Conservation (phyloP, 495 filamentous ascomycete species). For the Delitschia confertaspora region DNA sequence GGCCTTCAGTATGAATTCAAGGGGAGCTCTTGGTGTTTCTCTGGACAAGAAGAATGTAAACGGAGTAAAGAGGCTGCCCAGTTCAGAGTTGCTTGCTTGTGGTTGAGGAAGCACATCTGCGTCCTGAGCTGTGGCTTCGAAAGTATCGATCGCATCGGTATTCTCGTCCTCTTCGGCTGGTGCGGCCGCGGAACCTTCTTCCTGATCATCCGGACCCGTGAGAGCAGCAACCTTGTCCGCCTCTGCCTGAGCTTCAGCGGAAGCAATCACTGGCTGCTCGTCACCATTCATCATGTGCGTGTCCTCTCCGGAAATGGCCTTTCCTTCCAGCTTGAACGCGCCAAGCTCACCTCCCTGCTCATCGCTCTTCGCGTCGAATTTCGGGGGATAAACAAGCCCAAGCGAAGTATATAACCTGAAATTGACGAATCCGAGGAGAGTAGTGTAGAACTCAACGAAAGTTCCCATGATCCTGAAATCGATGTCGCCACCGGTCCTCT, state of each 20-base stretch:
- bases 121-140: slow-evolving; percentile 63
- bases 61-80: slow-evolving; percentile 65
- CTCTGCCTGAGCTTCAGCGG: slow-evolving; percentile 31
- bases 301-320: slow-evolving; percentile 37
- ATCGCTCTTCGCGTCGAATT: slow-evolving; percentile 79
- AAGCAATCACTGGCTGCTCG: slow-evolving; percentile 1
- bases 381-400: slow-evolving; percentile 88
- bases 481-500: slow-evolving; percentile 80
- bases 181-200: slow-evolving; percentile 8
- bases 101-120: slow-evolving; percentile 86
- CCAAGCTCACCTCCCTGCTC: slow-evolving; percentile 81
- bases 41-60: slow-evolving; percentile 90
- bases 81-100: slow-evolving; percentile 44
- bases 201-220: slow-evolving; percentile 35
- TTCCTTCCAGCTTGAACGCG: slow-evolving; percentile 82
- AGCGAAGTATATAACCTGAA: slow-evolving; percentile 84
- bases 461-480: slow-evolving; percentile 99
- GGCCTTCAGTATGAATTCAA: slow-evolving; percentile 88
- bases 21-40: slow-evolving; percentile 79
- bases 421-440: slow-evolving; percentile 89
- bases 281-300: slow-evolving; percentile 27
- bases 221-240: slow-evolving; percentile 33
- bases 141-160: slow-evolving; percentile 73
- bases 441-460: slow-evolving; percentile 98
- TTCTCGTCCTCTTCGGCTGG: slow-evolving; percentile 40